Percentiles rank a stretch among this genome's conserved stretches.
Conservation (phyloP, 2,329 filamentous ascomycete genomes). For the Curvularia sp. region DNA sequence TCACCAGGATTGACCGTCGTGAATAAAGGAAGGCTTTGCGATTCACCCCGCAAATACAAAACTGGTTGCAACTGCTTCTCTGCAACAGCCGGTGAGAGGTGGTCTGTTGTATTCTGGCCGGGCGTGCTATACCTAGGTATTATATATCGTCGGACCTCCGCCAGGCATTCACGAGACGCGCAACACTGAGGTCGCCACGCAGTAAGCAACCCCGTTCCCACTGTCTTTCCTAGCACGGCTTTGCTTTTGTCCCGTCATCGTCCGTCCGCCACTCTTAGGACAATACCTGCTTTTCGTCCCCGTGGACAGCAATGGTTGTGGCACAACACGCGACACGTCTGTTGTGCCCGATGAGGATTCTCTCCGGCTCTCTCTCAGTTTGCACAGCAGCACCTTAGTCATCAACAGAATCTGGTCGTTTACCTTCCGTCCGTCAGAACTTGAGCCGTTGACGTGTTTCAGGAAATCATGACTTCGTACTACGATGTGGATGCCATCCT, state of each 20-base stretch:
- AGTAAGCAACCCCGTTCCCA: constrained; percentile 28
- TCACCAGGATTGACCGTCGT: background rate
- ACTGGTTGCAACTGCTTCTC: constrained; percentile 2
- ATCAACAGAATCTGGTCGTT: background rate
- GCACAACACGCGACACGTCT: constrained; percentile 38
- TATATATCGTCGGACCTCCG: constrained; percentile 21
- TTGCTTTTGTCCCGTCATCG: constrained; percentile 9
- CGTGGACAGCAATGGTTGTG: constrained; percentile 21
- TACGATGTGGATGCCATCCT: constrained; percentile 86
- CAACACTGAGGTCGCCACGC: constrained; percentile 31
- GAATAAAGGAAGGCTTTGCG: background rate
- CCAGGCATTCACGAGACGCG: constrained; percentile 46
- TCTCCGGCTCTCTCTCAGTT: background rate
- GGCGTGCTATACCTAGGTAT: constrained; percentile 24
- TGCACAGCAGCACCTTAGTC: background rate
- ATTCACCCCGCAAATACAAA: background rate
- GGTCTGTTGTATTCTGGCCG: constrained; percentile 17
- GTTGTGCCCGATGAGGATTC: constrained; percentile 14
- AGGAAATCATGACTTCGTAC: constrained; percentile 65
- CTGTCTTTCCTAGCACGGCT: constrained; percentile 2
- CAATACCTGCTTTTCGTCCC: constrained; percentile 20
- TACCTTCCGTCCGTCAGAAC: background rate
- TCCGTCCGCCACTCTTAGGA: constrained; percentile 5
- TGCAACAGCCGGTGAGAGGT: constrained; percentile 16
- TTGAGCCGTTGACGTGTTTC: background rate